Evolutionary conservation across 306 rosid genomes (phyloP), one percentile per base, ranked within the genome.

Genomic region (Pyrus bretschneideri): DNA sequence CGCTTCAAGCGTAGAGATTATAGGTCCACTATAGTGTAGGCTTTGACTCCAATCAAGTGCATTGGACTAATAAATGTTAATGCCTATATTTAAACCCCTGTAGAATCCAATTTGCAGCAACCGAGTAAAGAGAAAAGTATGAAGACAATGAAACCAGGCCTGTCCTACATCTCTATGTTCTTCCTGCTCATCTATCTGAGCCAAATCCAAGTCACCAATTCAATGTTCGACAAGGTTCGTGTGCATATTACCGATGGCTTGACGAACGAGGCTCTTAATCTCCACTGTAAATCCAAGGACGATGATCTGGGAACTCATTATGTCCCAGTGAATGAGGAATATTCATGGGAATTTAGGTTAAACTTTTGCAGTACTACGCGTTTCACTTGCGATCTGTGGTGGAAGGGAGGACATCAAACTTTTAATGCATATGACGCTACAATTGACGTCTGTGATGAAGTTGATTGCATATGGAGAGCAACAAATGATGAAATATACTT

Each of bases 221-320:
- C 61, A 9, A 3, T 18, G 1, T 1, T 49, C 2, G 14, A 35
- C 27, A 51, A 70, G 29, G 18, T 4, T 27, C 35, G 5, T 8
- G 17, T 70, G 5, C 63, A 67, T 21, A 49, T 67, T 27, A 63
- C 31, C 5, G 61, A 70, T 31, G 42, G 55, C 2, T 17, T 81
- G 55, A 44, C 45, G 35, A 9, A 19, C 14, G 38, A 13, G 1
- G 0, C 3, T 72, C 18, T 23, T 25, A 6, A 29, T 15, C 9
- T 61, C 22, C 82, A 82, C 2, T 78, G 82, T 66, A 52, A 69
- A 21, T 82, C 82, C 14, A 78, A 69, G 25, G 62, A 82, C 1
- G 18, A 73, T 30, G 76, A 82, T 54, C 13, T 78, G 17, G 85
- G 82, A 0, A 9, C 3, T 8, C 79, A 21, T 3, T 14, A 49